Conservation (phyloP, 2,329 filamentous ascomycete genomes). For the Alternaria infectoria region DNA sequence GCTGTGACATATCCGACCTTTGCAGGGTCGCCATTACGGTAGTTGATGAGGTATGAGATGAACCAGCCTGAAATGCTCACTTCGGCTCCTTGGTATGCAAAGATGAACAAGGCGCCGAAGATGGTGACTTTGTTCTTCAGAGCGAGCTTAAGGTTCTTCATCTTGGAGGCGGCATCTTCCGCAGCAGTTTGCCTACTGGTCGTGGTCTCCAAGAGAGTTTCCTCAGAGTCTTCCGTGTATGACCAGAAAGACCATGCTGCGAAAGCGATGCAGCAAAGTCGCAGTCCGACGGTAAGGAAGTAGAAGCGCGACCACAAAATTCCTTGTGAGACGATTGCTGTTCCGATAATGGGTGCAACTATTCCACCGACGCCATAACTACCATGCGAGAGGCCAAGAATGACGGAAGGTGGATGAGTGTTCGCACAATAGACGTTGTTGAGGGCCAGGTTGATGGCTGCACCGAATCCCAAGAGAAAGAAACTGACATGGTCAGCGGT, state of each 20-base stretch:
- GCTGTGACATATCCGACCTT: constrained; percentile 81
- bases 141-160: constrained; percentile 58
- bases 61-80: constrained; percentile 87
- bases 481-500: constrained; percentile 56
- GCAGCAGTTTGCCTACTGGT: constrained; percentile 49
- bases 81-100: constrained; percentile 84
- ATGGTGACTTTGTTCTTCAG: constrained; percentile 66
- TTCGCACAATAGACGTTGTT: constrained; percentile 65
- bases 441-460: constrained; percentile 59
- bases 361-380: constrained; percentile 61
- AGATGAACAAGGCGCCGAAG: constrained; percentile 80
- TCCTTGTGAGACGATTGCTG: constrained; percentile 68
- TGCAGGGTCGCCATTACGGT: constrained; percentile 71
- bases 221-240: constrained; percentile 68
- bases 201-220: constrained; percentile 53
- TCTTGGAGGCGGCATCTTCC: constrained; percentile 51
- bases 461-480: constrained; percentile 66
- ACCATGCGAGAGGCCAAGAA: constrained; percentile 70
- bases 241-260: constrained; percentile 71
- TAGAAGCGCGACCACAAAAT: constrained; percentile 76
- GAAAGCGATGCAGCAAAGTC: constrained; percentile 63
- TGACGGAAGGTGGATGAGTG: constrained; percentile 58
- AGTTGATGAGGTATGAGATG: constrained; percentile 80
- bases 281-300: constrained; percentile 66
- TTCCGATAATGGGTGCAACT: constrained; percentile 75